Evolutionary conservation across 2,329 filamentous ascomycete species (phyloP).

Genomic region (Sporothrix luriei): DNA sequence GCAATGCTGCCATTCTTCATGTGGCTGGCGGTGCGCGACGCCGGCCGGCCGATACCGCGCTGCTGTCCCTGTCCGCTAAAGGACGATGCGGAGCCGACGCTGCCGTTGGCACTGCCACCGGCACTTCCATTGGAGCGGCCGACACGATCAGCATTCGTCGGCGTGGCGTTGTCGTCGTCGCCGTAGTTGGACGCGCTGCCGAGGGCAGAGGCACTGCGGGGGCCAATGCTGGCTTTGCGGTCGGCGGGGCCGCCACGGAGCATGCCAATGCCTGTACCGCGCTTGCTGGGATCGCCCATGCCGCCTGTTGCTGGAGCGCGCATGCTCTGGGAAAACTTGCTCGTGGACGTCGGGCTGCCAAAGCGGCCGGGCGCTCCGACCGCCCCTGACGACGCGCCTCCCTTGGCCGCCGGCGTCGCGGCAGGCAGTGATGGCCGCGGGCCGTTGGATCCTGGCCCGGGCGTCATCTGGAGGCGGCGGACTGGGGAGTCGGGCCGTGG

Average conservation of each 20-base stretch:
- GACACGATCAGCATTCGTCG: conserved; percentile 53
- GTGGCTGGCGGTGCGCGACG: conserved; percentile 43
- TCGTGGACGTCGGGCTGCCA: conserved; percentile 63
- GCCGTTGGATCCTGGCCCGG: conserved; percentile 47
- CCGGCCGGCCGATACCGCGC: conserved; percentile 53
- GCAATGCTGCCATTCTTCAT: conserved; percentile 36
- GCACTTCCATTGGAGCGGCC: conserved; percentile 49
- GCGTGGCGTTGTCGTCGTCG: conserved; percentile 55
- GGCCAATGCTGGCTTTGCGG: conserved; percentile 55
- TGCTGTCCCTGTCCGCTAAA: conserved; percentile 45
- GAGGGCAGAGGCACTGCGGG: conserved; percentile 63
- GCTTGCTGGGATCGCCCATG: conserved; percentile 63
- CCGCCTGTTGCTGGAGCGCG: conserved; percentile 50
- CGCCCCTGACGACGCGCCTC: conserved; percentile 28
- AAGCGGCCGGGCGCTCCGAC: conserved; percentile 55
- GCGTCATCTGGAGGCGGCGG: conserved; percentile 67
- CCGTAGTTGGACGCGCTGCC: conserved; percentile 52
- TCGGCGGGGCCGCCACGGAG: conserved; percentile 37
- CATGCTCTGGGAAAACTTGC: conserved; percentile 65
- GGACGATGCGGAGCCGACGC: conserved; percentile 47
- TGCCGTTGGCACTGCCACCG: conserved; percentile 40
- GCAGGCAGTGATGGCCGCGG: conserved; percentile 56
- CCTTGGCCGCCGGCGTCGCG: conserved; percentile 54
- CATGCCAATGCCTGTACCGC: conserved; percentile 36
- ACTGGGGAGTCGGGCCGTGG: conserved; percentile 85